Base-by-base conservation (phyloP, 2,329 filamentous ascomycete species). In the Venturia carpophila region DNA sequence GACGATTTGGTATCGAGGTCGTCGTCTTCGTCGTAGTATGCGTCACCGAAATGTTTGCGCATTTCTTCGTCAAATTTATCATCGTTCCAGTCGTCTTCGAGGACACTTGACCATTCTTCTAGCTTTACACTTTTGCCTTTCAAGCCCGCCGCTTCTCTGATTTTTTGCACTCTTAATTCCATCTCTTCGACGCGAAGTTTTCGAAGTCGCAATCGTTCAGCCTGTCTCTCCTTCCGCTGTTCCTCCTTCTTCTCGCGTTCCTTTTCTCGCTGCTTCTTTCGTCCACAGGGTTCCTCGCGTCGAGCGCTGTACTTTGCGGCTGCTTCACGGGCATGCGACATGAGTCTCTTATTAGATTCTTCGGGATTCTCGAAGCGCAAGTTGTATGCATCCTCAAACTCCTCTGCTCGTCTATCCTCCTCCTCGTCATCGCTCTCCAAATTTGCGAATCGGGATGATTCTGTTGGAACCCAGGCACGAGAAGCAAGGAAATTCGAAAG, bases 401-500 rank as follows among this genome's bases (percentile, higher is more conserved):
- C 86, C 56, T 97, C 93, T 34, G 92, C 92, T 58, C 85, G 83
- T 37, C 84, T 82, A 39, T 90, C 85, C 55, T 90, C 84, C 7
- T 86, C 84, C n/a, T 86, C 91, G 63, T 97, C 92, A 70, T 99
- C 94, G 0, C 92, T 96, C 73, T 97, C 91, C 66, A 99, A 89
- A 0, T 92, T 90, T 70, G 92, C 82, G 76, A 90, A 92, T 52
- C 83, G 83, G 27, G 84, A 81, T 52, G 80, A 82, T 63, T 84
- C 85, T 11, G 84, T 83, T 0, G 89, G 85, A 7, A 93, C 84
- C 94, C 94, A 99, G 19, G 92, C 93, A 66, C 92, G 87, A 9
- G 92, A 84, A n/a, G 89, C 84, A 84, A 99, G 85, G 78, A 96
- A 99, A 75, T 97, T 96, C 64, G 91, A 93, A n/a, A 99, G 79